A percentile compares a stretch with the other conserved stretches of the same genome.
These are phyloP conservation scores for Fusarium camptoceras DNA, from an alignment of 2,329 filamentous ascomycete genomes.

Conservation along the genomic window DNA sequence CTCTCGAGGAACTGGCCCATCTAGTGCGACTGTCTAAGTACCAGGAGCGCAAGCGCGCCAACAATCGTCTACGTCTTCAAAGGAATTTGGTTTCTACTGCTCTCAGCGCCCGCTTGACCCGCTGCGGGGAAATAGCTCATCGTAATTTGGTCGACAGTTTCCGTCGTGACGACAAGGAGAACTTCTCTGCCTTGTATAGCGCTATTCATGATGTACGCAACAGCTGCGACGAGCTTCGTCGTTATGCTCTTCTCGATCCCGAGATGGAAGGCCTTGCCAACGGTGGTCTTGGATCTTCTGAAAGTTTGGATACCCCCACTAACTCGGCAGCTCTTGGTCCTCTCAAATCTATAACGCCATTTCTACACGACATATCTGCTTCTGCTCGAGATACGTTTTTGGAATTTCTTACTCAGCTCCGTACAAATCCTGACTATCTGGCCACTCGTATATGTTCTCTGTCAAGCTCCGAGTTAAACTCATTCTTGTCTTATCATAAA, in stretches of 20 bases:
- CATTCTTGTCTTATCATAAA: constrained; percentile 82
- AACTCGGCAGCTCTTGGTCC: constrained; percentile 54
- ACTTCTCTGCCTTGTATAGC: constrained; percentile 79
- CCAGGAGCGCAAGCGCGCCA: constrained; percentile 82
- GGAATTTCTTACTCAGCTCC: constrained; percentile 82
- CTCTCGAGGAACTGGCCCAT: constrained; percentile 81
- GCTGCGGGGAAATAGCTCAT: constrained; percentile 79
- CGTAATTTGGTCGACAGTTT: constrained; percentile 83
- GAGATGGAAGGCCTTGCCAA: constrained; percentile 72
- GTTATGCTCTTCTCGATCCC: constrained; percentile 77
- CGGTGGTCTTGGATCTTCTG: constrained; percentile 57
- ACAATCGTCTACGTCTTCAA: constrained; percentile 78
- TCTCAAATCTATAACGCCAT: constrained; percentile 62
- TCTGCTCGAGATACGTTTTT: constrained; percentile 81
- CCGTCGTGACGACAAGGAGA: constrained; percentile 81
- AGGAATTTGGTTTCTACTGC: constrained; percentile 80
- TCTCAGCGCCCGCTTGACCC: constrained; percentile 77
- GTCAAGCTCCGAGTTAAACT: constrained; percentile 78
- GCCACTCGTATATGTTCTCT: constrained; percentile 83
- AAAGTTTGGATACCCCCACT: constrained; percentile 62
- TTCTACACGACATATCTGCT: constrained; percentile 79
- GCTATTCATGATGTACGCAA: constrained; percentile 83
- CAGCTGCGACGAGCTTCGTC: constrained; percentile 78
- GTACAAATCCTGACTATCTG: constrained; percentile 89
- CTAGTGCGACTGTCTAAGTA: constrained; percentile 82